Evolutionary conservation across 768 basidiomycete genomes (phyloP).

Genomic region (Mrakia gelida): DNA sequence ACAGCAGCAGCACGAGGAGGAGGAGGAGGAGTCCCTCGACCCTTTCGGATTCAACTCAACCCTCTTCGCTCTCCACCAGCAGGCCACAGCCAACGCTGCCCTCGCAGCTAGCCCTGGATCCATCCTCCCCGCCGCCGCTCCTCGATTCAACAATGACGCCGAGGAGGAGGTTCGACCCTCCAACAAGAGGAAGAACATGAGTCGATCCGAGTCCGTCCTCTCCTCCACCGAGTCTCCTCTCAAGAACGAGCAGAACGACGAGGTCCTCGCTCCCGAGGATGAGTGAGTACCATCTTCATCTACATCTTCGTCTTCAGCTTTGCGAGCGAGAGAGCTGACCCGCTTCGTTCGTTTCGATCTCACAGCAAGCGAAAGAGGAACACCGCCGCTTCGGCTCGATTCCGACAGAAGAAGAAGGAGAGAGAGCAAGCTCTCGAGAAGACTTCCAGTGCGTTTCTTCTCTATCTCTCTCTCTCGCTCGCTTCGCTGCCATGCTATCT

Average conservation of each 20-base stretch:
- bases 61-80: slow-evolving; percentile 14
- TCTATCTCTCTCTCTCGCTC: not conserved
- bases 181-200: slow-evolving; percentile 8
- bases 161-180: slow-evolving; percentile 22
- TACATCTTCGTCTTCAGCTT: not conserved
- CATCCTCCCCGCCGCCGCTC: slow-evolving; percentile 36
- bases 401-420: slow-evolving; percentile 94
- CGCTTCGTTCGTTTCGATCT: slow-evolving; percentile 12
- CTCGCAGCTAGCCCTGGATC: slow-evolving; percentile 40
- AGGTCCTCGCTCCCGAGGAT: slow-evolving; percentile 26
- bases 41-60: slow-evolving; percentile 29
- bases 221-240: slow-evolving; percentile 29
- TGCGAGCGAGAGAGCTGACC: slow-evolving; percentile 20
- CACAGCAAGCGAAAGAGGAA: slow-evolving; percentile 75
- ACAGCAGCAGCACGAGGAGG: not conserved
- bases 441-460: slow-evolving; percentile 52
- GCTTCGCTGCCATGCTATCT: not conserved
- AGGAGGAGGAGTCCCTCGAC: slow-evolving; percentile 18
- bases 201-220: slow-evolving; percentile 38
- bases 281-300: slow-evolving; percentile 21
- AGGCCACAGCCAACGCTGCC: slow-evolving; percentile 42
- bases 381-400: slow-evolving; percentile 87
- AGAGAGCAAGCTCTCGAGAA: slow-evolving; percentile 82
- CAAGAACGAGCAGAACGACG: slow-evolving; percentile 30
- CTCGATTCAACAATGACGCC: not conserved